phyloP scores from a whole-genome alignment of 2,329 filamentous ascomycete species.

The Phaeosphaeria sp. region DNA sequence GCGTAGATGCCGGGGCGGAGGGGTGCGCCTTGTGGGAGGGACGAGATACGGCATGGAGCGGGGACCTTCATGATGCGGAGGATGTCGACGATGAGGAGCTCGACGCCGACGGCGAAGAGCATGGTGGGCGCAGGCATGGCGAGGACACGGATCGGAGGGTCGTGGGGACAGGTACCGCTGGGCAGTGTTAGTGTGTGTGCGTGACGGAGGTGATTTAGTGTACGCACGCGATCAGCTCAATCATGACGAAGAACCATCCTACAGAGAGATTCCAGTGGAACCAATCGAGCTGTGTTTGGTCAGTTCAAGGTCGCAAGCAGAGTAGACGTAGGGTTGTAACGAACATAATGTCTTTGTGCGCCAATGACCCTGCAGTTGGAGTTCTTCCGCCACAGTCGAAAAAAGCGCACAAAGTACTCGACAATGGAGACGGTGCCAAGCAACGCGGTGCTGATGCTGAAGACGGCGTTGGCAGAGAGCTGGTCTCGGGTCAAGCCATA shows the following conservation, averaged over 20 bases:
- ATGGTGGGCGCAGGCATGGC: conserved; percentile 61
- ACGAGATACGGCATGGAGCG: conserved; percentile 60
- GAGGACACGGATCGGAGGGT: conserved; percentile 60
- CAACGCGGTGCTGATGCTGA: conserved; percentile 61
- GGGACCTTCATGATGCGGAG: conserved; percentile 54
- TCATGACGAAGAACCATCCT: conserved; percentile 63
- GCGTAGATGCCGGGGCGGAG: conserved; percentile 62
- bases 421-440: conserved; percentile 61
- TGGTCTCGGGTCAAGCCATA: conserved; percentile 57
- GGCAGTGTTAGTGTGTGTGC: conserved; percentile 9
- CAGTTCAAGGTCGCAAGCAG: background rate
- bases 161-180: conserved; percentile 54
- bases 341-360: conserved; percentile 50
- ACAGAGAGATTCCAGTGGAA: conserved; percentile 65
- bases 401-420: conserved; percentile 60
- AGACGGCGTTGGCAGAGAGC: conserved; percentile 59
- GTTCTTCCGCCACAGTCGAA: conserved; percentile 57
- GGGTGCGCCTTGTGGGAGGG: conserved; percentile 57
- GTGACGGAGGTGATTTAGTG: background rate
- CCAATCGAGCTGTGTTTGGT: conserved; percentile 57
- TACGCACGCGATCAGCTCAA: conserved; percentile 60
- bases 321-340: conserved; percentile 4
- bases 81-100: conserved; percentile 58
- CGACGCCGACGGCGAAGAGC: conserved; percentile 59
- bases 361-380: conserved; percentile 61